Evolutionary conservation across 495 filamentous ascomycete genomes (phyloP).

Genomic region (Poronia punctata): DNA sequence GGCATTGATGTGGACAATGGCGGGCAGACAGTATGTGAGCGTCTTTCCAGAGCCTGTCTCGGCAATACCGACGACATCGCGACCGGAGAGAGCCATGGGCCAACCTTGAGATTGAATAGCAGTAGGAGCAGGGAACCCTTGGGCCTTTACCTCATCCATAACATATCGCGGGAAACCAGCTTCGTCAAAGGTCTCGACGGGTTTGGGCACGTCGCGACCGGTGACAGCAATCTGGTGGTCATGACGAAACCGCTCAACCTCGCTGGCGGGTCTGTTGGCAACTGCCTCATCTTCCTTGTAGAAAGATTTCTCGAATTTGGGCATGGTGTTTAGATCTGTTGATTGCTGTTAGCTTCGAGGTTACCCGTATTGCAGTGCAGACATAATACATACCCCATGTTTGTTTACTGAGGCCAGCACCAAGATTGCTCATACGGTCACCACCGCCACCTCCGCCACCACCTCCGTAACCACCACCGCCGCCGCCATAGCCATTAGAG

Average conservation of each 20-base stretch:
- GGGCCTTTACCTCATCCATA: conserved; percentile 95
- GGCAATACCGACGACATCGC: conserved; percentile 98
- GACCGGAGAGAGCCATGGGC: conserved; percentile 98
- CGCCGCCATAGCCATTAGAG: conserved; percentile 43
- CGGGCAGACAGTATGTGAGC: conserved; percentile 93
- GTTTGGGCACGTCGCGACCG: conserved; percentile 75
- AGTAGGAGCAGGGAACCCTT: conserved; percentile 87
- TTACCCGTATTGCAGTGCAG: neutral
- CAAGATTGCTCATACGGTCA: conserved; percentile 91
- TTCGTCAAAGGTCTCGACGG: conserved; percentile 94
- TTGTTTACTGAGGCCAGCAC: conserved; percentile 76
- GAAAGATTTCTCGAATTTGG: conserved; percentile 98
- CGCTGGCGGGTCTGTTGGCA: conserved; percentile 59
- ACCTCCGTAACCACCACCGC: conserved; percentile 46
- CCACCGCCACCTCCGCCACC: conserved; percentile 58
- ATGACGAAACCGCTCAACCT: conserved; percentile 81
- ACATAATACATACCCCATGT: conserved; percentile 63
- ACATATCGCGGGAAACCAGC: conserved; percentile 95
- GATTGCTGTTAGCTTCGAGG: conserved; percentile 11
- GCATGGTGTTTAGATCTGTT: conserved; percentile 66
- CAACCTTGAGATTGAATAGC: conserved; percentile 97
- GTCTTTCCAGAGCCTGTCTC: conserved; percentile 99
- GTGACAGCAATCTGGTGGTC: conserved; percentile 72
- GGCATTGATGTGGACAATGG: conserved; percentile 98
- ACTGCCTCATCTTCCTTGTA: conserved; percentile 91